A percentile compares a stretch with the other conserved stretches of the same genome.
Evolutionary conservation across 1,139 yeast species (phyloP).

Genomic region (Magnusiomyces fungicola): DNA sequence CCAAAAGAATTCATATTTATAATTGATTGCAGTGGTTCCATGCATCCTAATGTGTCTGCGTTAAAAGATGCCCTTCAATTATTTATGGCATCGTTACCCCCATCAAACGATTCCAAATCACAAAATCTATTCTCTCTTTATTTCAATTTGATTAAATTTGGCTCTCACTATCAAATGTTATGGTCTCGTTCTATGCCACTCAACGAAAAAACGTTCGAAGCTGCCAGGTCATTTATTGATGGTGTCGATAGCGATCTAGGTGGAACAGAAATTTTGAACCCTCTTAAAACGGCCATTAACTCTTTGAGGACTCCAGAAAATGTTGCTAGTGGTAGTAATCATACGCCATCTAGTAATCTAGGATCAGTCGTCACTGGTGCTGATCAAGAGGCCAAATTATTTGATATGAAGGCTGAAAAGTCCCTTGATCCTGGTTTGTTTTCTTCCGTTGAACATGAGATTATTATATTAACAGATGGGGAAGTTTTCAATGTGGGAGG

Average conservation of each 20-base stretch:
- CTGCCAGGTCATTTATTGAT: slow-evolving; percentile 3
- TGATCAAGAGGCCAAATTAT: too few species aligned
- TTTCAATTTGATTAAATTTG: slow-evolving; percentile 13
- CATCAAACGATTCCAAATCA: too few species aligned
- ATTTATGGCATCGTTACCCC: slow-evolving; percentile 10
- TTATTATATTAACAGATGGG: slow-evolving; percentile 13
- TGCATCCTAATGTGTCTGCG: slow-evolving; percentile 4
- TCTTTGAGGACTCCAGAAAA: not conserved
- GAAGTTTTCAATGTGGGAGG: slow-evolving; percentile 2
- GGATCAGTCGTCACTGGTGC: too few species aligned
- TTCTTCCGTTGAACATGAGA: slow-evolving; percentile 7
- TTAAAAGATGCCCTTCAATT: slow-evolving; percentile 9
- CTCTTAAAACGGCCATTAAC: slow-evolving; percentile 7
- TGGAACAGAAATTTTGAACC: slow-evolving; percentile 10
- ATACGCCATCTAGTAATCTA: too few species aligned
- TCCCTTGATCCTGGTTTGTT: too few species aligned
- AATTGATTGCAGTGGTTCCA: slow-evolving; percentile 13
- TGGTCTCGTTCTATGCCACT: slow-evolving; percentile 9
- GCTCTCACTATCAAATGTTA: slow-evolving; percentile 2
- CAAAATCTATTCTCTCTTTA: too few species aligned
- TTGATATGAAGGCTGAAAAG: too few species aligned
- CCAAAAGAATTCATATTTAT: slow-evolving; percentile 12
- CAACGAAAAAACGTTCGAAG: slow-evolving; percentile 7
- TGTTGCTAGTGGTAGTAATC: too few species aligned
- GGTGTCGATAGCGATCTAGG: slow-evolving; percentile 11